These are phyloP conservation scores for Piromyces sp. DNA, from an alignment of 192 early-diverging fungal genomes.

Conservation along the genomic window DNA sequence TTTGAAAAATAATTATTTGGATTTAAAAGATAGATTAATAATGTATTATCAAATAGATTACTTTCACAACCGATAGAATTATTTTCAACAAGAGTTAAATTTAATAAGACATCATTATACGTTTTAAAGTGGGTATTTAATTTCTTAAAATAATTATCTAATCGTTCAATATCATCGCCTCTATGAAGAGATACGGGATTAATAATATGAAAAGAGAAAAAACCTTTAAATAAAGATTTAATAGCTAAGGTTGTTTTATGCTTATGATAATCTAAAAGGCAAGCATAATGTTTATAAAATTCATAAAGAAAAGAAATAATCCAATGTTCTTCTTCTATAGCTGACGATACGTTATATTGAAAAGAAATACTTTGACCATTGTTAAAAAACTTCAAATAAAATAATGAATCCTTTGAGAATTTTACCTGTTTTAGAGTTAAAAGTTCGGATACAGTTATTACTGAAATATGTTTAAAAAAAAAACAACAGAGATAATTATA, in stretches of 20 bases:
- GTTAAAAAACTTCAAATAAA: background rate
- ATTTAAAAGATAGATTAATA: background rate
- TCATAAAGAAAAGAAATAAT: background rate
- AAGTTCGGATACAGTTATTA: background rate
- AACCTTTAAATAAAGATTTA: background rate
- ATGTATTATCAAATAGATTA: background rate
- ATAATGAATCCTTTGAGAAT: background rate
- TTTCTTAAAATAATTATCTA: background rate
- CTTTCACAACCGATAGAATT: background rate
- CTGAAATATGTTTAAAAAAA: background rate
- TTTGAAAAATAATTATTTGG: background rate
- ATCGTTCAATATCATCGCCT: background rate
- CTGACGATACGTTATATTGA: background rate
- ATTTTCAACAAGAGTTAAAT: background rate
- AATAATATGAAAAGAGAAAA: background rate
- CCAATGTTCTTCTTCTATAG: background rate
- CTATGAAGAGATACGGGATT: background rate
- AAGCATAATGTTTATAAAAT: background rate
- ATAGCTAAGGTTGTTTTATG: background rate
- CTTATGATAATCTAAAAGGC: background rate
- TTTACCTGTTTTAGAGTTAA: background rate
- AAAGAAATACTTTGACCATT: background rate
- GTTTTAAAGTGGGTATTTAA: background rate
- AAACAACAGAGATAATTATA: background rate
- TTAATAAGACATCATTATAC: background rate